A percentile compares a stretch with the other conserved stretches of the same genome.
phyloP scores from a whole-genome alignment of 176 grass and related monocot genomes.

The Miscanthus lutarioriparius region DNA sequence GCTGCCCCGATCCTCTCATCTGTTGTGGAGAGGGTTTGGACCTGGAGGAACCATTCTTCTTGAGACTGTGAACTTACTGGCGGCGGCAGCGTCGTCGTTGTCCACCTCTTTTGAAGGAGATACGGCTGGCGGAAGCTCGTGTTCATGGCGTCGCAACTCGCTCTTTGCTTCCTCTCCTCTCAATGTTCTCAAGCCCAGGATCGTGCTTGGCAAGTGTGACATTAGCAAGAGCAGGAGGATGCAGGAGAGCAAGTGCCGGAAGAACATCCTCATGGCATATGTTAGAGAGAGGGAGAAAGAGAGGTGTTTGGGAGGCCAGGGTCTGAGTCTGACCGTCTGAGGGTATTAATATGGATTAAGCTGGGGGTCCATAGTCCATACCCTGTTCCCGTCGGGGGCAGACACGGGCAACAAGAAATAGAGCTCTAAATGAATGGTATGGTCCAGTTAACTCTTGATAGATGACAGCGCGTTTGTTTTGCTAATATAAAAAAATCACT shows the following conservation, averaged over 20 bases:
- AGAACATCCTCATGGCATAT: slow-evolving; percentile 35
- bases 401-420: slow-evolving; percentile 37
- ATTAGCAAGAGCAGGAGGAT: slow-evolving; percentile 45
- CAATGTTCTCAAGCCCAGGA: slow-evolving; percentile 38
- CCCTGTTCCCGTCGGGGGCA: neutral
- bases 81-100: neutral
- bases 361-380: neutral
- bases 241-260: slow-evolving; percentile 24
- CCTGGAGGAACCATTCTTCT: slow-evolving; percentile 65
- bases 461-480: slow-evolving; percentile 20
- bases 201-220: slow-evolving; percentile 31
- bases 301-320: slow-evolving; percentile 1
- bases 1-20: slow-evolving; percentile 1
- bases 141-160: slow-evolving; percentile 20
- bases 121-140: slow-evolving; percentile 23
- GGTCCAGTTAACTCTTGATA: slow-evolving; percentile 20
- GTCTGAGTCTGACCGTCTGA: slow-evolving; percentile 12
- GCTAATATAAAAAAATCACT: slow-evolving; percentile 13
- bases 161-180: slow-evolving; percentile 30
- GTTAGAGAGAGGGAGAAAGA: slow-evolving; percentile 8
- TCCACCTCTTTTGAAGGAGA: slow-evolving; percentile 35
- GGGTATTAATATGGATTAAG: slow-evolving; percentile 65
- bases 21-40: slow-evolving; percentile 84
- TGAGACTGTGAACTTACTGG: slow-evolving; percentile 46
- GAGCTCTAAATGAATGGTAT: slow-evolving; percentile 22